Percentiles rank a stretch among this genome's conserved stretches.
phyloP scores from a whole-genome alignment of 331 rosid genomes.

The Acacia pycnantha region DNA sequence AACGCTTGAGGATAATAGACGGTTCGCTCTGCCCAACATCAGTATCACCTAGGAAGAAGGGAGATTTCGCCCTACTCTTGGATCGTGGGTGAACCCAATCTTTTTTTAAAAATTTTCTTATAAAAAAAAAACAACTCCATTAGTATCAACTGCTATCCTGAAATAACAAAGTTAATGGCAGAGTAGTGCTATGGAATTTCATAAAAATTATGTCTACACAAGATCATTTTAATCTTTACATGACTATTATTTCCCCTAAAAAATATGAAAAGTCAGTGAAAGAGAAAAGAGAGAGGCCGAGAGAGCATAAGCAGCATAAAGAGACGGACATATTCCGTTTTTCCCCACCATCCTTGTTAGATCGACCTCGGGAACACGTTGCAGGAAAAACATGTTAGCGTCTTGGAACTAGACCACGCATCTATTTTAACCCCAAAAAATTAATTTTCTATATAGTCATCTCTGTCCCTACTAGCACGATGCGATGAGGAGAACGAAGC shows the following conservation, averaged over 20 bases:
- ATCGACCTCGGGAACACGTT: neutral
- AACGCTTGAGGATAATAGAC: no score
- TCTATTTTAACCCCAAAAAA: neutral
- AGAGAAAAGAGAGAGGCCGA: neutral
- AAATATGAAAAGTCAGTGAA: neutral
- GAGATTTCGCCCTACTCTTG: no score
- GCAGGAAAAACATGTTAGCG: neutral
- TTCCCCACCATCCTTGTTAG: neutral
- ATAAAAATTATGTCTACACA: no score
- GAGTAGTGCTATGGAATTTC: no score
- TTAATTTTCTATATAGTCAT: neutral
- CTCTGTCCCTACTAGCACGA: slow-evolving; percentile 44
- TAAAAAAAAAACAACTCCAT: no score
- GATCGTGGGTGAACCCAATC: no score
- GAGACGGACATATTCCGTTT: slow-evolving; percentile 18
- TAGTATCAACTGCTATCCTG: no score
- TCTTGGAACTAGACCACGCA: neutral
- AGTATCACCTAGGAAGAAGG: no score
- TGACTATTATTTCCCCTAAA: neutral
- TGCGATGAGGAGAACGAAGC: neutral
- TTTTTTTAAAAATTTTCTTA: no score
- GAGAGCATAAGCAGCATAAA: neutral
- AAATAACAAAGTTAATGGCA: no score
- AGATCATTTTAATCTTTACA: no score
- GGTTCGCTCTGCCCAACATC: no score